These are phyloP conservation scores for Rubus idaeus DNA, from an alignment of 306 rosid genomes.

Conservation along the genomic window DNA sequence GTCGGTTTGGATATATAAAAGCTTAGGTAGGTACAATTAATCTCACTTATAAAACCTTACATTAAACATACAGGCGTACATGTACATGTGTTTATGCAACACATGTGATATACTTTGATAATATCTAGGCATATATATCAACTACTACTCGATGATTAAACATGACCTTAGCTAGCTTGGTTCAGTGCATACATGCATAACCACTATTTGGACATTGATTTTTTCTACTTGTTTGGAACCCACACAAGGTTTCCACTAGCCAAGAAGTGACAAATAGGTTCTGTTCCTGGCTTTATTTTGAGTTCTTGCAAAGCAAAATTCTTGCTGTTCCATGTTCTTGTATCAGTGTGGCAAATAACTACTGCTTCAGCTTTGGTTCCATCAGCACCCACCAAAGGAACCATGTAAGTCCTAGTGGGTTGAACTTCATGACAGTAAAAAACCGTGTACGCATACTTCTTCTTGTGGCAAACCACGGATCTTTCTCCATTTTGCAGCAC, in stretches of 20 bases:
- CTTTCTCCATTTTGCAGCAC: conserved; percentile 24
- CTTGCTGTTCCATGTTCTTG: conserved; percentile 16
- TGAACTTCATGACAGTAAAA: conserved; percentile 37
- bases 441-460: conserved; percentile 35
- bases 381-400: conserved; percentile 33
- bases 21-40: no score
- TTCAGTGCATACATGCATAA: no score
- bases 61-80: no score
- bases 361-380: conserved; percentile 25
- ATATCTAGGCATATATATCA: no score
- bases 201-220: no score
- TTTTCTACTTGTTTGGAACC: conserved; percentile 28
- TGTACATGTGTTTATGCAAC: no score
- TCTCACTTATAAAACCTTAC: no score
- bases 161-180: no score
- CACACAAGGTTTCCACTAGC: conserved; percentile 30
- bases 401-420: conserved; percentile 24
- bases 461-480: conserved; percentile 38
- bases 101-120: no score
- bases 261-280: conserved; percentile 40
- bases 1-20: no score
- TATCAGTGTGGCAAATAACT: conserved; percentile 40
- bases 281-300: conserved; percentile 41
- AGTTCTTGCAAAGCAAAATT: conserved; percentile 27
- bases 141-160: no score